phyloP scores from a whole-genome alignment of 176 grass and related monocot species.

The Aegilops longissima region DNA sequence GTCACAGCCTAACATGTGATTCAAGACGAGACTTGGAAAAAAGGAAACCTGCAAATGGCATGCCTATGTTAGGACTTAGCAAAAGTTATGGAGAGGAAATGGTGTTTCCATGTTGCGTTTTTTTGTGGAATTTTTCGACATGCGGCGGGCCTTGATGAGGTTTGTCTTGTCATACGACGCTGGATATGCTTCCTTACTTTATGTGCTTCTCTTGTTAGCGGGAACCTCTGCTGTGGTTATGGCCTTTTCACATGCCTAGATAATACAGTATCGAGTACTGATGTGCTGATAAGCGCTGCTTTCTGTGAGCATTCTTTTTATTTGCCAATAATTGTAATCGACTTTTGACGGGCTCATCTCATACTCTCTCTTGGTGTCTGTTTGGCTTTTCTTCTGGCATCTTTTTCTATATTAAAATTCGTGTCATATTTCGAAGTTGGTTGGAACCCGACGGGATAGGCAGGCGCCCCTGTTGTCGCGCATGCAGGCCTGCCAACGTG shows the following conservation, averaged over 20 bases:
- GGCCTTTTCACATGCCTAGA: background rate
- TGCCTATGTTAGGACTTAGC: slow-evolving; percentile 13
- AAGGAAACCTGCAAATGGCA: background rate
- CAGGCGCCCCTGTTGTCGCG: too few species aligned
- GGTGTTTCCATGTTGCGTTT: slow-evolving; percentile 29
- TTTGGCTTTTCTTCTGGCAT: background rate
- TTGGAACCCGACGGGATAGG: too few species aligned
- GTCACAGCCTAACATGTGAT: slow-evolving; percentile 27
- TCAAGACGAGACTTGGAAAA: background rate
- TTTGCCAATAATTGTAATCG: slow-evolving; percentile 1
- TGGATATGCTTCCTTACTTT: slow-evolving; percentile 33
- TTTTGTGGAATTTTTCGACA: slow-evolving; percentile 30
- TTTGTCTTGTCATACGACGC: background rate
- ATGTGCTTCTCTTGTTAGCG: background rate
- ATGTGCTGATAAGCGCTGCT: background rate
- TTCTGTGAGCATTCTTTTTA: background rate
- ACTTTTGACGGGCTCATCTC: background rate
- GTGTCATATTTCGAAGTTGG: too few species aligned
- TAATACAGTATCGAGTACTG: background rate
- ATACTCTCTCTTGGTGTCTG: background rate
- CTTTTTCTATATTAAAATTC: background rate
- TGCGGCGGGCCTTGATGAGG: slow-evolving; percentile 23
- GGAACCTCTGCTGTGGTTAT: slow-evolving; percentile 2
- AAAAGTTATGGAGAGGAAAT: slow-evolving; percentile 15
- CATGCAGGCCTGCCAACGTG: too few species aligned